Evolutionary conservation across 176 grass and related monocot species (phyloP).

Genomic region (Oryza meyeriana): DNA sequence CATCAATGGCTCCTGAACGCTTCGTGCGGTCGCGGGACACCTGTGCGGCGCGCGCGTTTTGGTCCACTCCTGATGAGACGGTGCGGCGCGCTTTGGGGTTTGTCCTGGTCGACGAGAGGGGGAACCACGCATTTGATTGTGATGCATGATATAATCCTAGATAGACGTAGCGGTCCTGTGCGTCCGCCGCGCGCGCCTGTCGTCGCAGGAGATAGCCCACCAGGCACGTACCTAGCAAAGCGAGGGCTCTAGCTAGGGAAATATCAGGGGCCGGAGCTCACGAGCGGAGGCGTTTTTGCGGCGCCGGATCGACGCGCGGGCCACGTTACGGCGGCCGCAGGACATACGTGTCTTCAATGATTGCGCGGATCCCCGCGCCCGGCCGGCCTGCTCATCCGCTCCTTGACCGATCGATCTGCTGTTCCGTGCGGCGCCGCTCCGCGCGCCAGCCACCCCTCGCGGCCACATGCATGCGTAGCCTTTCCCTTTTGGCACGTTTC

Average conservation of each 20-base stretch:
- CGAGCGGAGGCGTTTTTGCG: background rate
- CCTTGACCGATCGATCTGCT: background rate
- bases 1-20: background rate
- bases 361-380: background rate
- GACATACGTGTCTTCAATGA: conserved; percentile 49
- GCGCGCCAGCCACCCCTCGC: background rate
- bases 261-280: background rate
- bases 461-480: background rate
- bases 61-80: background rate
- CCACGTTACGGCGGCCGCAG: conserved; percentile 31
- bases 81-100: background rate
- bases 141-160: background rate
- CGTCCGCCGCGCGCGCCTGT: background rate
- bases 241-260: background rate
- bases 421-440: background rate
- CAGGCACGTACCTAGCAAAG: background rate
- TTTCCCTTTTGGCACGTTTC: background rate
- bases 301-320: conserved; percentile 13
- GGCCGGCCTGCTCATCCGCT: background rate
- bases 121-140: background rate
- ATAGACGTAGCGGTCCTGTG: background rate
- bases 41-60: conserved; percentile 1
- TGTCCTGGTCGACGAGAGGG: background rate
- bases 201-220: background rate
- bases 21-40: conserved; percentile 13